Evolutionary conservation across 495 filamentous ascomycete species (phyloP).

Genomic region (Aspergillus funiculosus): DNA sequence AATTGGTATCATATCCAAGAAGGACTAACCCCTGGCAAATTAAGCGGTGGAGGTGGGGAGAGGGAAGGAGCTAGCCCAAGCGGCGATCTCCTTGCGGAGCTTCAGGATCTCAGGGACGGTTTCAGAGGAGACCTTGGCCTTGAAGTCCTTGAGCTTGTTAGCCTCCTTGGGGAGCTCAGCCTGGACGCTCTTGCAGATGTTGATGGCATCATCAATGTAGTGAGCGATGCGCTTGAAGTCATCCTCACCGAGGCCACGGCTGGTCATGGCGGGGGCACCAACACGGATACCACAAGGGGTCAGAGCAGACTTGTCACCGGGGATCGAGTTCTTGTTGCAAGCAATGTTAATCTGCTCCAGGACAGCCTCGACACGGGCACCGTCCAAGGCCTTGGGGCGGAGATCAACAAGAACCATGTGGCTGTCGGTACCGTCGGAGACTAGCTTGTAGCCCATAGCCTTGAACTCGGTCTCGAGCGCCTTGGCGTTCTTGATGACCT

Average conservation of each 20-base stretch:
- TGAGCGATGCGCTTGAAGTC: conserved; percentile 86
- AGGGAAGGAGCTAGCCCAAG: conserved; percentile 88
- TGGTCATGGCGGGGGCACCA: conserved; percentile 95
- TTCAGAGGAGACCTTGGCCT: conserved; percentile 75
- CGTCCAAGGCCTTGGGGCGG: conserved; percentile 20
- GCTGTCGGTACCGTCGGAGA: conserved; percentile 93
- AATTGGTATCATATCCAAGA: conserved; percentile 20
- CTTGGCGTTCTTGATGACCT: conserved; percentile 60
- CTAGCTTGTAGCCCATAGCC: conserved; percentile 53
- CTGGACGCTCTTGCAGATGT: conserved; percentile 81
- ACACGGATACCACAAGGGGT: conserved; percentile 92
- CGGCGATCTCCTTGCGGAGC: conserved; percentile 81
- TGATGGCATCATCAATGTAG: conserved; percentile 83
- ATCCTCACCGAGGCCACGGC: conserved; percentile 84
- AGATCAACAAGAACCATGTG: conserved; percentile 70
- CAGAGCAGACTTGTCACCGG: conserved; percentile 95
- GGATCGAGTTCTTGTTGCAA: conserved; percentile 98
- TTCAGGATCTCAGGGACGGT: conserved; percentile 71
- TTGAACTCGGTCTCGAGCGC: conserved; percentile 24
- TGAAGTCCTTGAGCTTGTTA: conserved; percentile 99
- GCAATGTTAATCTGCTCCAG: conserved; percentile 98
- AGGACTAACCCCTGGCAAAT: neutral
- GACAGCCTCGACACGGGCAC: conserved; percentile 92
- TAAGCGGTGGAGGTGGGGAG: conserved; percentile 62
- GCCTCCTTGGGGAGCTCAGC: conserved; percentile 81